phyloP scores from a whole-genome alignment of 768 basidiomycete genomes.

The Mycena metata region DNA sequence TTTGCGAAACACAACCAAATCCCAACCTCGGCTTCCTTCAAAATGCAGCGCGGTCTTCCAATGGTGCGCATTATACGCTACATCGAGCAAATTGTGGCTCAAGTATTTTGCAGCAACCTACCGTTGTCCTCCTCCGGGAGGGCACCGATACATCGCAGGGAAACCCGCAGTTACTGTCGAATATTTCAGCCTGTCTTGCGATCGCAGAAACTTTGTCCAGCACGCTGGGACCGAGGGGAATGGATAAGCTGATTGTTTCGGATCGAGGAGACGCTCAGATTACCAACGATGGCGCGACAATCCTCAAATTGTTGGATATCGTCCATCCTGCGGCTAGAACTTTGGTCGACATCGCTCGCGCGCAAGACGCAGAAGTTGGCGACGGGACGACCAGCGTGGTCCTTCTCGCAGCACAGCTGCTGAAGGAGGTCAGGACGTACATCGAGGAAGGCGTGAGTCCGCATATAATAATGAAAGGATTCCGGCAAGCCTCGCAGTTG shows the following conservation, averaged over 20 bases:
- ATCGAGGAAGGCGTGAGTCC: constrained; percentile 98
- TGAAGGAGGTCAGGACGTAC: constrained; percentile 92
- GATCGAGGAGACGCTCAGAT: constrained; percentile 97
- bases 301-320: constrained; percentile 96
- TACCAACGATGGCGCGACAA: constrained; percentile 99
- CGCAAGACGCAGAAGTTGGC: constrained; percentile 98
- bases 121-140: constrained; percentile 95
- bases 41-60: constrained; percentile 89
- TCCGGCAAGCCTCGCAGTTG: constrained; percentile 87
- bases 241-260: constrained; percentile 98
- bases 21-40: constrained; percentile 38
- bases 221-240: constrained; percentile 97
- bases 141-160: constrained; percentile 98
- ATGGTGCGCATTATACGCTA: constrained; percentile 63
- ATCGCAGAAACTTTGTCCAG: constrained; percentile 92
- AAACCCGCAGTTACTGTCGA: constrained; percentile 91
- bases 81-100: constrained; percentile 17
- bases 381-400: constrained; percentile 99
- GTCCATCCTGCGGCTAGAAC: constrained; percentile 98
- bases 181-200: constrained; percentile 96
- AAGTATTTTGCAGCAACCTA: constrained; percentile 83
- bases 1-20: constrained; percentile 7
- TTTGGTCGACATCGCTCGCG: constrained; percentile 97
- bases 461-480: constrained; percentile 98
- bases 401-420: constrained; percentile 90